Evolutionary conservation across 352 stramenopile species (phyloP), one percentile per base, ranked within the genome.

Genomic region (Albugo candida): DNA sequence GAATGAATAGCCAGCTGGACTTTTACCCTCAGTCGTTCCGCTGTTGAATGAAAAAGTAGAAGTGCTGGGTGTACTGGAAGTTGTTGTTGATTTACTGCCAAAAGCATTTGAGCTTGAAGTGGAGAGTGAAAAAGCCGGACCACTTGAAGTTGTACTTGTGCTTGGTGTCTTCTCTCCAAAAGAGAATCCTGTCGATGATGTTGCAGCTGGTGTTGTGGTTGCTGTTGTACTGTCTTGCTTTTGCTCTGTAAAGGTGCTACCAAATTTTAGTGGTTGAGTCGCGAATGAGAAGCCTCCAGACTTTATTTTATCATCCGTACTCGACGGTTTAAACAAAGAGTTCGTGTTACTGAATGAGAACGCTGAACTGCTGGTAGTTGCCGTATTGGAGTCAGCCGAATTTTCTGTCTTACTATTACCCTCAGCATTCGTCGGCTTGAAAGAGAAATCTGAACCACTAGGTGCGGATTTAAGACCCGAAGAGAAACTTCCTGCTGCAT

Each of bases 341-440:
- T 3, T 31, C 24, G 24, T 31, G 24, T 31, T 31, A 10, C 24
- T 8, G 24, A 31, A 31, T 31, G 24, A 31, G 24, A 31, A 31
- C 24, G 24, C 24, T 31, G 24, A 31, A 31, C 24, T 8, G 8
- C 24, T 31, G 24, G 24, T 31, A 31, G 24, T 31, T 31, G 24
- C 8, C 24, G 3, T 31, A 31, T 8, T 31, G 8, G 24, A 3
- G 24, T 31, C 24, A 31, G 8, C 24, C 24, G 24, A 31, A 31
- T 8, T 31, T 21, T 65, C 51, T 27, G 36, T 56, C 48, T 70
- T 63, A 38, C 52, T 67, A 27, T 66, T 57, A 18, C 13, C 54
- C 18, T 37, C 41, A 19, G 56, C 37, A 5, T 52, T 44, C 11
- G 60, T 48, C 13, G 59, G 13, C 27, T 55, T 59, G 62, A 54